A percentile compares a stretch with the other conserved stretches of the same genome.
phyloP scores from a whole-genome alignment of 441 rosid species.

The Aleurites moluccanus region DNA sequence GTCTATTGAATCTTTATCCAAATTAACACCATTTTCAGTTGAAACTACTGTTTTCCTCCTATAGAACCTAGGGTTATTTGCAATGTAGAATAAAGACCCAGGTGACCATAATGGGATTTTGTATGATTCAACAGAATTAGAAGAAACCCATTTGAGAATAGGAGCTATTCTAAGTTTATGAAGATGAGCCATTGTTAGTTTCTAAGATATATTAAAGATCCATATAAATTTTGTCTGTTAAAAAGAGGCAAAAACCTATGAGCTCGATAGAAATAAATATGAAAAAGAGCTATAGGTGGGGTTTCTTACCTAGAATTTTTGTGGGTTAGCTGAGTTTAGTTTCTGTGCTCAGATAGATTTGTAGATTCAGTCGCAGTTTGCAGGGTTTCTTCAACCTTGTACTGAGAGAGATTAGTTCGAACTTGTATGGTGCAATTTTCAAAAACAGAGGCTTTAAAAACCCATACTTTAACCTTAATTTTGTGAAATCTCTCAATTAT shows the following conservation, averaged over 20 bases:
- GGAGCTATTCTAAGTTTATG: slow-evolving; percentile 37
- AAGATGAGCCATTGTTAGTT: slow-evolving; percentile 37
- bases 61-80: slow-evolving; percentile 45
- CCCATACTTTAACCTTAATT: no score
- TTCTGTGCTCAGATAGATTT: background rate
- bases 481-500: no score
- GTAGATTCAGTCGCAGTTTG: background rate
- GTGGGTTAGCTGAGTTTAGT: background rate
- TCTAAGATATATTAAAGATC: background rate
- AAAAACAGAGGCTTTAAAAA: no score
- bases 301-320: background rate
- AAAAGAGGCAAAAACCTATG: background rate
- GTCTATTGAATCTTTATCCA: slow-evolving; percentile 17
- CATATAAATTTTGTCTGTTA: background rate
- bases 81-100: slow-evolving; percentile 26
- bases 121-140: slow-evolving; percentile 29
- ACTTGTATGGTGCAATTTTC: no score
- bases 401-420: no score
- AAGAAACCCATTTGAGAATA: slow-evolving; percentile 45
- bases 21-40: slow-evolving; percentile 9
- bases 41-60: slow-evolving; percentile 30
- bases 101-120: slow-evolving; percentile 27
- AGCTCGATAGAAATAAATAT: background rate
- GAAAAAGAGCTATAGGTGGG: background rate
- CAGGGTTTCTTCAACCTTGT: background rate